A percentile compares a stretch with the other conserved stretches of the same genome.
Evolutionary conservation across 345 rosid genomes (phyloP).

Genomic region (Noccaea caerulescens): DNA sequence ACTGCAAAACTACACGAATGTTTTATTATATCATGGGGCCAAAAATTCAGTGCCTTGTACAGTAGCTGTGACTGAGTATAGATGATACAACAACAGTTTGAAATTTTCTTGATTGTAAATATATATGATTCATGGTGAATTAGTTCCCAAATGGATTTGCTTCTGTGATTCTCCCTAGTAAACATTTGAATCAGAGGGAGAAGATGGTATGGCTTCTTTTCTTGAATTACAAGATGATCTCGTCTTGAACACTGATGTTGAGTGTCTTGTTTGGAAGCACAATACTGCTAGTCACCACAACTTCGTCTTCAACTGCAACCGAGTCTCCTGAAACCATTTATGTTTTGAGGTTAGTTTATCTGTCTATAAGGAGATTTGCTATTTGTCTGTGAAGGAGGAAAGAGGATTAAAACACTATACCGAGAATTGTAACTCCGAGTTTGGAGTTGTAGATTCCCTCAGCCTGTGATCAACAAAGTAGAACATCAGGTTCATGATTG

Average conservation of each 20-base stretch:
- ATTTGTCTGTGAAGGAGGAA: conserved; percentile 13
- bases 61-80: conserved; percentile 29
- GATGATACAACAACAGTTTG: conserved; percentile 27
- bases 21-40: conserved; percentile 33
- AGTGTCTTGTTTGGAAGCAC: conserved; percentile 91
- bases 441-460: conserved; percentile 81
- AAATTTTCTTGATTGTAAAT: conserved; percentile 14
- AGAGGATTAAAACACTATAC: conserved; percentile 45
- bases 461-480: conserved; percentile 59
- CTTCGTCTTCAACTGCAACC: conserved; percentile 90
- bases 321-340: conserved; percentile 68
- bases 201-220: conserved; percentile 21
- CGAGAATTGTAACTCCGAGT: conserved; percentile 93
- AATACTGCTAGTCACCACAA: conserved; percentile 81
- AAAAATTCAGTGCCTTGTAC: conserved; percentile 35
- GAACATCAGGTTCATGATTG: conserved; percentile 31
- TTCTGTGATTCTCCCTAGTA: conserved; percentile 32
- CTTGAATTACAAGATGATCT: conserved; percentile 63
- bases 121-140: conserved; percentile 25
- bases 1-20: conserved; percentile 8
- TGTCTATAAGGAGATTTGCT: not conserved
- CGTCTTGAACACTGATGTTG: conserved; percentile 79
- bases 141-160: conserved; percentile 11
- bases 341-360: conserved; percentile 1
- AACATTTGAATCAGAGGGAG: conserved; percentile 24